These are phyloP conservation scores for Aspergillus piperis DNA, from an alignment of 2,329 filamentous ascomycete genomes.

Conservation along the genomic window DNA sequence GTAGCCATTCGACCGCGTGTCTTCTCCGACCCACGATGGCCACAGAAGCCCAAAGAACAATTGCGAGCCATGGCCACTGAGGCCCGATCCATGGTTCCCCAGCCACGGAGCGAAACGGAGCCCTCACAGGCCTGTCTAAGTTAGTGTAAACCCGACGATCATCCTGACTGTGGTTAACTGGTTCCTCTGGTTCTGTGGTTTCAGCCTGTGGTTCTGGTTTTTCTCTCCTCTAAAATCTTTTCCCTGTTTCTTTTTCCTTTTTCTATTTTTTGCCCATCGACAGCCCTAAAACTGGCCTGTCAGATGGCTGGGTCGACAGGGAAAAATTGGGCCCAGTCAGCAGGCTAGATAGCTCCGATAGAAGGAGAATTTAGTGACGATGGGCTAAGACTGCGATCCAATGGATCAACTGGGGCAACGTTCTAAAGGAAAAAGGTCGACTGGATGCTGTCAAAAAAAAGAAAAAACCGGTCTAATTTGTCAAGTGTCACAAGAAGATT, in stretches of 20 bases:
- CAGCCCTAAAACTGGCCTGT: constrained; percentile 6
- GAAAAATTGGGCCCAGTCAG: not conserved
- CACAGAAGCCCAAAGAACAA: constrained; percentile 9
- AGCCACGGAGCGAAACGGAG: not conserved
- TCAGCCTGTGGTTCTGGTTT: constrained; percentile 3
- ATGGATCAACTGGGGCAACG: constrained; percentile 6
- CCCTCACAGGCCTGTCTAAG: not conserved
- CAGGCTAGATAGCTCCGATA: constrained; percentile 2
- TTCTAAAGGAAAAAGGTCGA: not conserved
- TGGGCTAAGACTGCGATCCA: not conserved
- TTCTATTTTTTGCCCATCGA: not conserved
- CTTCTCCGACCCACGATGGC: constrained; percentile 8
- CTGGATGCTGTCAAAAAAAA: not conserved
- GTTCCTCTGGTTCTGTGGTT: not conserved
- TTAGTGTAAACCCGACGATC: constrained; percentile 1
- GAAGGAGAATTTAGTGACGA: not conserved
- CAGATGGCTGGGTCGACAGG: not conserved
- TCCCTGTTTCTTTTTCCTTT: constrained; percentile 1
- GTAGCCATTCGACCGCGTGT: constrained; percentile 6
- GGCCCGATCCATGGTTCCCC: constrained; percentile 1
- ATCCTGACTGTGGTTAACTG: not conserved
- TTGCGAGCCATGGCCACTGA: constrained; percentile 1
- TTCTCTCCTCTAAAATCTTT: constrained; percentile 1
- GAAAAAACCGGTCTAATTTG: not conserved
- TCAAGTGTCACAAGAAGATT: constrained; percentile 9